These are phyloP conservation scores for Fusarium vanettenii DNA, from an alignment of 2,329 filamentous ascomycete species.

Conservation along the genomic window DNA sequence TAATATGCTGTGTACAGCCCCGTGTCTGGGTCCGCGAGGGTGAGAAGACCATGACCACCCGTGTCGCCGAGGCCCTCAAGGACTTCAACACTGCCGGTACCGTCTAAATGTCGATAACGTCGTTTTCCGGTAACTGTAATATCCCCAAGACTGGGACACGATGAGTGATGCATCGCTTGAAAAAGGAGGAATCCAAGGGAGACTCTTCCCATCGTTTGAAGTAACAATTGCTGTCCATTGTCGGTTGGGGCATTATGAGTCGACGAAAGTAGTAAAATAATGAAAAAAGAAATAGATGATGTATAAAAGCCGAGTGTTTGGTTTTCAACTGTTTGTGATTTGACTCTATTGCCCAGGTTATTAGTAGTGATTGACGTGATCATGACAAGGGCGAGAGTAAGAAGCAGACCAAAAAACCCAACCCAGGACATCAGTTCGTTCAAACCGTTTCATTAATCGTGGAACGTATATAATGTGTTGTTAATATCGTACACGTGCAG, in stretches of 20 bases:
- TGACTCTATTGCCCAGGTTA: not conserved
- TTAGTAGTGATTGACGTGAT: not conserved
- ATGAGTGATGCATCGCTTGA: slow-evolving; percentile 31
- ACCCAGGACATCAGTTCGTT: not conserved
- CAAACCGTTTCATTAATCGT: slow-evolving; percentile 33
- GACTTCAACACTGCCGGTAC: slow-evolving; percentile 79
- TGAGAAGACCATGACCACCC: slow-evolving; percentile 94
- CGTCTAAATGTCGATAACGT: slow-evolving; percentile 44
- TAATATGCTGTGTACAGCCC: slow-evolving; percentile 62
- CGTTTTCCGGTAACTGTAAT: slow-evolving; percentile 27
- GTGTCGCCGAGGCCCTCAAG: slow-evolving; percentile 82
- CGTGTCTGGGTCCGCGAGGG: slow-evolving; percentile 96
- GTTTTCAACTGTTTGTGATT: not conserved
- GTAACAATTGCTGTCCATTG: slow-evolving; percentile 28
- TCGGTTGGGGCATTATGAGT: slow-evolving; percentile 30
- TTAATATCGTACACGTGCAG: slow-evolving; percentile 39
- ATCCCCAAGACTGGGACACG: slow-evolving; percentile 25
- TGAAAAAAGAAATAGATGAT: slow-evolving; percentile 37
- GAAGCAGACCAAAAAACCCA: not conserved
- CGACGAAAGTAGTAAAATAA: slow-evolving; percentile 42
- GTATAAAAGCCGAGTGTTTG: not conserved
- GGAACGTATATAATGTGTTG: slow-evolving; percentile 26
- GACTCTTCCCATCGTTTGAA: slow-evolving; percentile 19
- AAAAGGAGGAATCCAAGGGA: slow-evolving; percentile 17
- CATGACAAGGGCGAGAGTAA: not conserved